Percentiles rank a stretch among this genome's conserved stretches.
Evolutionary conservation across 192 early-diverging fungal genomes (phyloP).

Genomic region (Coemansia sp.): DNA sequence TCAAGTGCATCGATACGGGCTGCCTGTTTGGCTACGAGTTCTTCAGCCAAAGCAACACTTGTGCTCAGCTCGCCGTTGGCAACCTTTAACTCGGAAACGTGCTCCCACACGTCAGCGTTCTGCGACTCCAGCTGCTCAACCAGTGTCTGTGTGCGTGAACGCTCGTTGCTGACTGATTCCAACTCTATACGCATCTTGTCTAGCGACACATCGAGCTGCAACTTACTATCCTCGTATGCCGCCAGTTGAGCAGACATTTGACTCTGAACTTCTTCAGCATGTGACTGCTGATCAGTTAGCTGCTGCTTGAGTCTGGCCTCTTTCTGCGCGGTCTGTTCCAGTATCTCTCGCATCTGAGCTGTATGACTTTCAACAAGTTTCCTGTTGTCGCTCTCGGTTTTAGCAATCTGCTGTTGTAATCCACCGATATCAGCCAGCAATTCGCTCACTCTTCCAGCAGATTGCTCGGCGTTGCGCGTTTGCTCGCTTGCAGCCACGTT

Average conservation of each 20-base stretch:
- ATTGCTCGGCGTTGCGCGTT: slow-evolving; percentile 8
- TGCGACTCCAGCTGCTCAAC: slow-evolving; percentile 30
- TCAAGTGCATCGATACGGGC: slow-evolving; percentile 11
- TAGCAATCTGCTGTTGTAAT: slow-evolving; percentile 6
- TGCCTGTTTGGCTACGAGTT: not conserved
- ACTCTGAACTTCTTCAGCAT: not conserved
- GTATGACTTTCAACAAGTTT: slow-evolving; percentile 7
- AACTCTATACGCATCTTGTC: slow-evolving; percentile 11
- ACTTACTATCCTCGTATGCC: not conserved
- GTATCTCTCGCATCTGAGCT: slow-evolving; percentile 7
- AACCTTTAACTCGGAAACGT: slow-evolving; percentile 33
- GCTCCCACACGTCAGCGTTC: slow-evolving; percentile 41
- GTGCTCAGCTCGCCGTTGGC: slow-evolving; percentile 18
- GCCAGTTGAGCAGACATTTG: not conserved
- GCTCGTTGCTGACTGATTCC: slow-evolving; percentile 1
- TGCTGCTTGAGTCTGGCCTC: slow-evolving; percentile 3
- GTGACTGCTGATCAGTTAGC: not conserved
- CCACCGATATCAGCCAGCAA: not conserved
- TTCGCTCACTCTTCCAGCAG: not conserved
- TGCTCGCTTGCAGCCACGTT: not conserved
- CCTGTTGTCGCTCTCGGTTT: slow-evolving; percentile 1
- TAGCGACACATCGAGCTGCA: slow-evolving; percentile 5
- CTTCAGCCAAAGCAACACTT: slow-evolving; percentile 3
- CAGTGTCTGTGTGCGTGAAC: slow-evolving; percentile 1
- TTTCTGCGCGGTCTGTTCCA: not conserved